Evolutionary conservation across 1,139 yeast species (phyloP).

Genomic region (Taphrina sp.): DNA sequence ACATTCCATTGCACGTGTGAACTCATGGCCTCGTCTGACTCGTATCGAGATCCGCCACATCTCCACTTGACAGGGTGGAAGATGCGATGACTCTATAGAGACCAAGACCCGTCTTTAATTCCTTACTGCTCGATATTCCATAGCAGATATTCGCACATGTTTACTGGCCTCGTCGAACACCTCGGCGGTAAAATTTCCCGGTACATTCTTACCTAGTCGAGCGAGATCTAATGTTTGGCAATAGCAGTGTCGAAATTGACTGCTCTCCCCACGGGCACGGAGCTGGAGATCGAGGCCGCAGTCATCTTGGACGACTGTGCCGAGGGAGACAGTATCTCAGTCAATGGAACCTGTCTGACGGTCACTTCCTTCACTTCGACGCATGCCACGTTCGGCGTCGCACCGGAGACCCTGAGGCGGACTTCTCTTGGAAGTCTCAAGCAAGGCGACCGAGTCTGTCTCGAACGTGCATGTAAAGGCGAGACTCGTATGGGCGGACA

Average conservation of each 20-base stretch:
- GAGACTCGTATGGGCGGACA: constrained; percentile 94
- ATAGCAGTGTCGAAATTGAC: constrained; percentile 52
- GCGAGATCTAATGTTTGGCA: too few species aligned
- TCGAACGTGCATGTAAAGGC: constrained; percentile 84
- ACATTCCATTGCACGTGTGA: too few species aligned
- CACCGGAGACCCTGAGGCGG: constrained; percentile 86
- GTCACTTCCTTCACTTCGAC: constrained; percentile 71
- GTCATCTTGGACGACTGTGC: constrained; percentile 73
- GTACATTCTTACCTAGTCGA: not conserved
- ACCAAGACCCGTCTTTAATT: too few species aligned
- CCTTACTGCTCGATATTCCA: too few species aligned
- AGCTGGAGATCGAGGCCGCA: constrained; percentile 65
- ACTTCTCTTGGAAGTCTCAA: constrained; percentile 67
- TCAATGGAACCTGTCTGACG: constrained; percentile 81
- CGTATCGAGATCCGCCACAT: too few species aligned
- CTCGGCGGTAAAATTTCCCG: constrained; percentile 60
- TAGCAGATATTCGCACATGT: too few species aligned
- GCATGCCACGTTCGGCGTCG: constrained; percentile 81
- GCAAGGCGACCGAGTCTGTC: constrained; percentile 65
- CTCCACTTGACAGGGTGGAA: too few species aligned
- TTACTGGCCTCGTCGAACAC: constrained; percentile 88
- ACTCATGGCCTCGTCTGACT: too few species aligned
- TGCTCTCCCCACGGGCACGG: constrained; percentile 77
- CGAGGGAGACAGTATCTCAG: constrained; percentile 86
- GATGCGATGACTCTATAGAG: too few species aligned